Evolutionary conservation across 2,329 filamentous ascomycete genomes (phyloP).

Genomic region (Exserohilum turcica): DNA sequence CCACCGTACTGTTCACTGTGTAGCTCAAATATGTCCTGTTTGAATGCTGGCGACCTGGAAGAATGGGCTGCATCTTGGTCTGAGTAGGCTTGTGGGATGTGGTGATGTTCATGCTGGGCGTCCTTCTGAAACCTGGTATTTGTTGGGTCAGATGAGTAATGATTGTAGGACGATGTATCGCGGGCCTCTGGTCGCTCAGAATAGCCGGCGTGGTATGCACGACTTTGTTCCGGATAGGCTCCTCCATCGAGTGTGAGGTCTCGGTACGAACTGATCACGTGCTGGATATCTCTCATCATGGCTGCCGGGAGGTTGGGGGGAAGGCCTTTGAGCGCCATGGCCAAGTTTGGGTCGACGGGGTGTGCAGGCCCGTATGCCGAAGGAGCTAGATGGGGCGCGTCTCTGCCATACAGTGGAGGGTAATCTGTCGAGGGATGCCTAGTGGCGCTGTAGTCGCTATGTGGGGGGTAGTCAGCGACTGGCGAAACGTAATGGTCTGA

Average conservation of each 20-base stretch:
- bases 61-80: slow-evolving; percentile 3
- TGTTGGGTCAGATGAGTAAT: slow-evolving; percentile 13
- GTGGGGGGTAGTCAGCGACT: slow-evolving; percentile 24
- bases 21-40: slow-evolving; percentile 22
- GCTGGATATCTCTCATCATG: slow-evolving; percentile 42
- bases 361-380: slow-evolving; percentile 6
- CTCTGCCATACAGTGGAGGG: slow-evolving; percentile 27
- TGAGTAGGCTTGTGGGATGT: slow-evolving; percentile 13
- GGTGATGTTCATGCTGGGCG: slow-evolving; percentile 17
- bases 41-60: slow-evolving; percentile 14
- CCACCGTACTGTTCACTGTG: slow-evolving; percentile 13
- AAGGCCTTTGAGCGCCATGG: slow-evolving; percentile 31
- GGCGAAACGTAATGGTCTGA: slow-evolving; percentile 25
- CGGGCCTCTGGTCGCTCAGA: slow-evolving; percentile 27
- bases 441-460: slow-evolving; percentile 15
- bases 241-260: slow-evolving; percentile 17
- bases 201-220: slow-evolving; percentile 4
- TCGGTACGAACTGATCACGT: slow-evolving; percentile 42
- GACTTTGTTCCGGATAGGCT: slow-evolving; percentile 4
- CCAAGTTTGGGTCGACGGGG: slow-evolving; percentile 22
- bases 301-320: slow-evolving; percentile 25
- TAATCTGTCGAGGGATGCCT: slow-evolving; percentile 32
- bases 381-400: slow-evolving; percentile 9
- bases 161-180: slow-evolving; percentile 25
- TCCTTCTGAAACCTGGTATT: slow-evolving; percentile 16